Evolutionary conservation across 2,329 filamentous ascomycete genomes (phyloP), one percentile per base, ranked within the genome.

Genomic region (Curvularia eragrostidis): DNA sequence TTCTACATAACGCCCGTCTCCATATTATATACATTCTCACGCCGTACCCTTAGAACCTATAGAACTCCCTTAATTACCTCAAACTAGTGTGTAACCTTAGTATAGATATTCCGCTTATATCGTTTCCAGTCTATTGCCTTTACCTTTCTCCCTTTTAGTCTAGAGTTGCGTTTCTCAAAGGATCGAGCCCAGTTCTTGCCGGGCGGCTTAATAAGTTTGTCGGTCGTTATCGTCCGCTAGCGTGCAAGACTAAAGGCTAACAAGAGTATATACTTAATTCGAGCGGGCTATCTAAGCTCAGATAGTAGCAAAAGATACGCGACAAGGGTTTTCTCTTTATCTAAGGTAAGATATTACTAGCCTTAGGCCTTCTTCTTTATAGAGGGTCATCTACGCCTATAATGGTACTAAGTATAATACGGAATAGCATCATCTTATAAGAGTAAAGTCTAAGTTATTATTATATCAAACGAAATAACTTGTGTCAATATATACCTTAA

Each of bases 251-350:
- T 49, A 52, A 61, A 62, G 32, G 63, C 64, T 59, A 68, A 42
- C 23, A 50, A 58, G 44, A 52, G 61, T 55, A 69, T 54, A 49
- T 61, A 60, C 52, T 68, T 66, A 0, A 66, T 56, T 44, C 43
- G 64, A 10, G 65, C 41, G 57, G 59, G 58, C 15, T 59, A 41
- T 23, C 67, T 62, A 48, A 65, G 42, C 43, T 51, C 32, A 58
- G 50, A 51, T 57, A 61, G 56, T 50, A 57, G 60, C 55, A 68
- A 36, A 3, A 48, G 43, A 68, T 26, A 53, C 61, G 62, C 30
- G 58, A 43, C 38, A 21, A 73, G 39, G 30, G 68, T 68, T 50
- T 73, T 65, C 66, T 71, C 71, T 64, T 74, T 66, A 8, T 51
- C 24, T 30, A 10, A 24, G 19, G 48, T 19, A 10, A 51, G 48